These are phyloP conservation scores for Coemansia sp. DNA, from an alignment of 192 early-diverging fungal genomes.

Conservation along the genomic window DNA sequence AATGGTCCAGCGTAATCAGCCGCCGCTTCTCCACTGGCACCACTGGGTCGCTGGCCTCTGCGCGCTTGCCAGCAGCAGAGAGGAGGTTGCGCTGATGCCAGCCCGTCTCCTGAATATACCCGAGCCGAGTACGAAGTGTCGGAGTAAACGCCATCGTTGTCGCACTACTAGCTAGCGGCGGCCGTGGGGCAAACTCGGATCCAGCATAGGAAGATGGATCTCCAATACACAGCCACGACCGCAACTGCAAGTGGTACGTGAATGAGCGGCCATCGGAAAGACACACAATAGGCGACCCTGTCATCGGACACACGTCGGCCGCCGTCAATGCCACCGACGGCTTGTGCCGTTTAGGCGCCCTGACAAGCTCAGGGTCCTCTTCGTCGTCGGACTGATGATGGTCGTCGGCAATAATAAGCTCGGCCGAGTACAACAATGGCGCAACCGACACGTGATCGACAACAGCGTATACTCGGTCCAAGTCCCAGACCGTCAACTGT, in stretches of 20 bases:
- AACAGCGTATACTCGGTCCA: not conserved
- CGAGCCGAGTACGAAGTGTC: slow-evolving; percentile 9
- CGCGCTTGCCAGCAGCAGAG: not conserved
- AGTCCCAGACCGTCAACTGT: slow-evolving; percentile 37
- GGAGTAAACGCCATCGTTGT: not conserved
- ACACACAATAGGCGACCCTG: slow-evolving; percentile 19
- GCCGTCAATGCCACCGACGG: slow-evolving; percentile 24
- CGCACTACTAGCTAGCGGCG: not conserved
- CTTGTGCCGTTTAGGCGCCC: slow-evolving; percentile 19
- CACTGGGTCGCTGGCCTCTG: not conserved
- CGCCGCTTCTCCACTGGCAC: slow-evolving; percentile 6
- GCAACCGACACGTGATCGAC: slow-evolving; percentile 34
- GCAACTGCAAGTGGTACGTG: slow-evolving; percentile 16
- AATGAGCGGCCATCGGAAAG: slow-evolving; percentile 38
- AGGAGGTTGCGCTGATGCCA: slow-evolving; percentile 18
- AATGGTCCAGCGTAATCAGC: slow-evolving; percentile 48
- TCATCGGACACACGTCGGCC: slow-evolving; percentile 9
- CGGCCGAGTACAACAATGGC: slow-evolving; percentile 38
- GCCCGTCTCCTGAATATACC: slow-evolving; percentile 21
- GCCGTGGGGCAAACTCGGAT: slow-evolving; percentile 23
- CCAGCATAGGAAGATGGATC: slow-evolving; percentile 20
- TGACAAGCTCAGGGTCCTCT: not conserved
- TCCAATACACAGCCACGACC: slow-evolving; percentile 33
- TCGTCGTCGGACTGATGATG: not conserved
- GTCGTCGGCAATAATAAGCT: slow-evolving; percentile 2